Evolutionary conservation across 1,284 basidiomycete genomes (phyloP), one percentile per base, ranked within the genome.

Genomic region (Cutaneotrichosporon sp.): DNA sequence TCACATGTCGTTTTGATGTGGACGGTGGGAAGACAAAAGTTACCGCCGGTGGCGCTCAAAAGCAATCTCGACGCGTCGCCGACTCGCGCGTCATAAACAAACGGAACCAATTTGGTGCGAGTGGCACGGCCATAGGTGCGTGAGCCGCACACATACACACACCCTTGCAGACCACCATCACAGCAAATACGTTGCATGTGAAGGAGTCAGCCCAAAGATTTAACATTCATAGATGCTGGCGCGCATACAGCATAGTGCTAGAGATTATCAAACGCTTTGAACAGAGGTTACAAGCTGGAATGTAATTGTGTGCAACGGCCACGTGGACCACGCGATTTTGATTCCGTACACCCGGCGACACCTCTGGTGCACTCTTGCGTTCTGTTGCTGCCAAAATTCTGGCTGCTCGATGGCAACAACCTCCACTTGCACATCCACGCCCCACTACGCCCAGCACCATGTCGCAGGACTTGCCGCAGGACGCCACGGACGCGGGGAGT

Each of bases 391-490:
- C 30, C 37, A 48, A 48, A 48, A 48, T 48, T 48, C 46, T 47
- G 46, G 17, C n/a, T n/a, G 12, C 17, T n/a, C n/a, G 23, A 14
- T 9, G 4, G 18, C 33, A 34, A n/a, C 26, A 33, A 40, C 46
- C 46, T 48, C 46, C 36, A 36, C 47, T 45, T 20, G 51, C 51
- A 26, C 52, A 52, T 38, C 59, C 26, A 57, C 38, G 14, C 44
- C 34, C 46, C 47, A 40, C 53, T 58, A 57, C 26, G 10, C 26
- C 26, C 26, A 10, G 5, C 52, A 41, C 35, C 15, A 55, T 55
- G 54, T 47, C 49, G 38, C 22, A 38, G 18, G 50, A 51, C 40
- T 44, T 18, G 42, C 30, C 34, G 37, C 46, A 18, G 26, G 36
- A 37, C 36, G 36, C 36, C 8, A 37, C 8, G 8, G 36, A 7